phyloP scores from a whole-genome alignment of 495 filamentous ascomycete species.

The Lepidopterella palustris region DNA sequence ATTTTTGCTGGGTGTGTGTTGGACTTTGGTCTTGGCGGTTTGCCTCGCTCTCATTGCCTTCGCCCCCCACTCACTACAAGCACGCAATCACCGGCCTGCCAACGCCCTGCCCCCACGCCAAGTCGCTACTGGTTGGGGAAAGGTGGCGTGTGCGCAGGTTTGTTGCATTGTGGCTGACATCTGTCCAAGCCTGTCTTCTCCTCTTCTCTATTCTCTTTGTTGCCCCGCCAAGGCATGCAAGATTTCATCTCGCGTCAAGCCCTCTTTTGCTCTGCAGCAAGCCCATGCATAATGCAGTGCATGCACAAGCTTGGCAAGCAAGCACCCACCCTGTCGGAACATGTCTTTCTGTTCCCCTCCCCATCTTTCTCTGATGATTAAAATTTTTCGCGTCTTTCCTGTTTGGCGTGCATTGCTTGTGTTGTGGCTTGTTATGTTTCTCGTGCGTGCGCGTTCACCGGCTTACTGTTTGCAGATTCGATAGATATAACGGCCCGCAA shows the following conservation, averaged over 20 bases:
- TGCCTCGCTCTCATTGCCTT: background rate
- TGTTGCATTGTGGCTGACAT: slow-evolving; percentile 7
- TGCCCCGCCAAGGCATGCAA: slow-evolving; percentile 14
- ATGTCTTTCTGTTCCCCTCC: no score
- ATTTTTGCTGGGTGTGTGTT: background rate
- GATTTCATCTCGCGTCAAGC: slow-evolving; percentile 18
- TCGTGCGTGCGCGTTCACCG: background rate
- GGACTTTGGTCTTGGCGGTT: background rate
- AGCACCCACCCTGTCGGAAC: slow-evolving; percentile 7
- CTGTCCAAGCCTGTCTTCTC: background rate
- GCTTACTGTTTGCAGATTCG: slow-evolving; percentile 20
- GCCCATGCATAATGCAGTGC: slow-evolving; percentile 1
- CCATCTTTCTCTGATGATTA: no score
- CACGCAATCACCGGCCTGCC: slow-evolving; percentile 4
- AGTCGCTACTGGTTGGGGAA: background rate
- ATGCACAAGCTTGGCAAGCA: background rate
- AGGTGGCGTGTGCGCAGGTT: slow-evolving; percentile 10
- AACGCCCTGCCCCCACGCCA: background rate
- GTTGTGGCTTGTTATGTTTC: no score
- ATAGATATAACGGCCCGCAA: slow-evolving; percentile 15
- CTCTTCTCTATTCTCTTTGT: background rate
- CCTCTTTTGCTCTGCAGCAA: slow-evolving; percentile 3
- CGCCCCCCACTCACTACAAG: background rate
- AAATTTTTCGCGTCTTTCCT: no score
- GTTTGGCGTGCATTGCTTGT: no score